phyloP scores from a whole-genome alignment of 2,329 filamentous ascomycete genomes.

The Trichoderma sp. region DNA sequence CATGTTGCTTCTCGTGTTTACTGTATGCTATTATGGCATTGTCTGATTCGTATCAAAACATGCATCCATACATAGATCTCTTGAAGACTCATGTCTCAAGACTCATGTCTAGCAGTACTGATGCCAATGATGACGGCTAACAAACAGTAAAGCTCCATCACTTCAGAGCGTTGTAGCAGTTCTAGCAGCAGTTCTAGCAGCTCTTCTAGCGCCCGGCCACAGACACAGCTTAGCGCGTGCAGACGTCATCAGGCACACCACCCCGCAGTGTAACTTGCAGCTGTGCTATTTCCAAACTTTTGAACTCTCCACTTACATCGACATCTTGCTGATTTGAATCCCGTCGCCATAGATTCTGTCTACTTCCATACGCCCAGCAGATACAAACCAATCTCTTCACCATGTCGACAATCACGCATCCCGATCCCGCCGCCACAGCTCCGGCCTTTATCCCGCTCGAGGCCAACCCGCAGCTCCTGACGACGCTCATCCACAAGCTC shows the following conservation, averaged over 20 bases:
- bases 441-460: constrained; percentile 59
- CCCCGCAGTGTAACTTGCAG: neutral
- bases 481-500: constrained; percentile 73
- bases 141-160: neutral
- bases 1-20: neutral
- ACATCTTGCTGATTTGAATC: neutral
- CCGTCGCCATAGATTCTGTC: neutral
- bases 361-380: neutral
- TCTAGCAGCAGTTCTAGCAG: neutral
- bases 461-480: constrained; percentile 87
- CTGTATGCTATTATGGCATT: neutral
- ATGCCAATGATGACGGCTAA: neutral
- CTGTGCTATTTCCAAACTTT: neutral
- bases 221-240: neutral
- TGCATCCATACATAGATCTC: neutral
- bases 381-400: neutral
- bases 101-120: neutral
- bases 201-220: neutral
- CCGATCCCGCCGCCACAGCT: constrained; percentile 37
- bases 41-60: neutral
- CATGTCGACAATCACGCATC: constrained; percentile 38
- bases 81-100: neutral
- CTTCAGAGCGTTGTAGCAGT: neutral
- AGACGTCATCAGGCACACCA: constrained; percentile 15
- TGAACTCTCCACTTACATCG: neutral